Conservation (phyloP, 78 protist genomes). For the Dictyostelium intermedium region DNA sequence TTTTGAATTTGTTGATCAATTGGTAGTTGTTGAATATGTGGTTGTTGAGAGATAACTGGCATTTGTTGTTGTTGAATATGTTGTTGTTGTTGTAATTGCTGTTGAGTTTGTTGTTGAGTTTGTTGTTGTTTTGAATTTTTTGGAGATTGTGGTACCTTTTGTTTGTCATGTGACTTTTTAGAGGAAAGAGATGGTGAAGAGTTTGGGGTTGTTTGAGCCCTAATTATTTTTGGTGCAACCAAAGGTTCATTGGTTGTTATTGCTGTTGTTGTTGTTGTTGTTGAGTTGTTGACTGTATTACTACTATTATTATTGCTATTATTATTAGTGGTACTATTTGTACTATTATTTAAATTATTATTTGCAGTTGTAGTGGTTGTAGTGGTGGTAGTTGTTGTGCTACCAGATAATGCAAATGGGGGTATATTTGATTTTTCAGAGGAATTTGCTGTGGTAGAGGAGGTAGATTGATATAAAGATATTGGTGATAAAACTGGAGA, state of each 20-base stretch:
- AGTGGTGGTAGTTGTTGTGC: background rate
- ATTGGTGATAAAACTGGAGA: constrained; percentile 73
- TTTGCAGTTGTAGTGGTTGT: constrained; percentile 3
- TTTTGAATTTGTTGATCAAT: constrained; percentile 31
- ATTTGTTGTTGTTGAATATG: background rate
- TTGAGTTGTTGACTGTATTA: background rate
- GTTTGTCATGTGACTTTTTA: background rate
- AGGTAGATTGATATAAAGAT: constrained; percentile 31
- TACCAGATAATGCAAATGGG: constrained; percentile 50
- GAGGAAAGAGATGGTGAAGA: constrained; percentile 45
- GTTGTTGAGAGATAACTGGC: background rate
- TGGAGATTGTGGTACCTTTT: constrained; percentile 4
- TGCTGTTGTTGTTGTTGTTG: background rate
- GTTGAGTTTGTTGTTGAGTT: background rate
- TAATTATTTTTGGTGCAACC: constrained; percentile 70
- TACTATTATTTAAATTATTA: background rate
- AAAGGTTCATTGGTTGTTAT: constrained; percentile 2
- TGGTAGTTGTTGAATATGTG: constrained; percentile 24
- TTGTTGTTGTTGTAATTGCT: background rate
- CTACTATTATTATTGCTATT: background rate
- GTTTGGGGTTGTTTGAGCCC: constrained; percentile 65
- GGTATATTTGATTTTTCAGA: constrained; percentile 23
- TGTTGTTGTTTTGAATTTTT: background rate
- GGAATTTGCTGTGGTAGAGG: background rate
- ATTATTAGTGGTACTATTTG: background rate